Base-by-base conservation (phyloP, 2,329 filamentous ascomycete species). In the Fusarium piperis region DNA sequence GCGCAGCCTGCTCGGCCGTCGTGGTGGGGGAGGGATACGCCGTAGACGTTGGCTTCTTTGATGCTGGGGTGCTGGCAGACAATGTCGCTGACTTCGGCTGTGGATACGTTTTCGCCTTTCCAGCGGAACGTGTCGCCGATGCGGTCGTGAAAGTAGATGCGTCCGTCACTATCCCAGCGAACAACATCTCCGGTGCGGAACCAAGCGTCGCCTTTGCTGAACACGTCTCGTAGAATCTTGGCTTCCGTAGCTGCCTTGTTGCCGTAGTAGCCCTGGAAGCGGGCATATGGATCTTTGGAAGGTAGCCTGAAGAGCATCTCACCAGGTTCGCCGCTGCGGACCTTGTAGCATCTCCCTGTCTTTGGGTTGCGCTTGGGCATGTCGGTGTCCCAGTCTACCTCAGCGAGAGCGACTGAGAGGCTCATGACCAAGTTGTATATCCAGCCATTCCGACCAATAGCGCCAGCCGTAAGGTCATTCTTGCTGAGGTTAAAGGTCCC, bases 171-270 rank as follows among this genome's bases (percentile, higher is more conserved):
- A 71, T 94, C 92, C 82, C 87, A 88, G n/a, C 90, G 86, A 33
- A 96, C 83, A 18, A 96, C 86, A 76, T 97, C 94, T n/a, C 94
- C 94, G 0, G 93, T 92, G 26, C 94, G 90, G 85, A 94, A 97
- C 85, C 90, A 97, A 0, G 90, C 91, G 76, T 97, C 94, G 15
- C 92, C 94, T 76, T 91, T 91, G 65, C 82, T 83, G 70, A 96
- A 89, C 3, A 96, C 93, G 74, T 92, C 84, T 6, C 91, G 88
- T 67, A 96, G 80, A 52, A 97, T 87, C 81, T 97, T 97, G 71
- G 88, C 86, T 39, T 89, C 83, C 0, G 92, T 93, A 0, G 94
- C 93, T 33, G 87, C 86, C 15, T 86, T 80, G 78, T 97, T 94
- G 65, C 90, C 89, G 80, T 91, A 94, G 81, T 97, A 97, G 2